These are phyloP conservation scores for Ceratocystis diversiconidia DNA, from an alignment of 2,329 filamentous ascomycete species.

Conservation along the genomic window DNA sequence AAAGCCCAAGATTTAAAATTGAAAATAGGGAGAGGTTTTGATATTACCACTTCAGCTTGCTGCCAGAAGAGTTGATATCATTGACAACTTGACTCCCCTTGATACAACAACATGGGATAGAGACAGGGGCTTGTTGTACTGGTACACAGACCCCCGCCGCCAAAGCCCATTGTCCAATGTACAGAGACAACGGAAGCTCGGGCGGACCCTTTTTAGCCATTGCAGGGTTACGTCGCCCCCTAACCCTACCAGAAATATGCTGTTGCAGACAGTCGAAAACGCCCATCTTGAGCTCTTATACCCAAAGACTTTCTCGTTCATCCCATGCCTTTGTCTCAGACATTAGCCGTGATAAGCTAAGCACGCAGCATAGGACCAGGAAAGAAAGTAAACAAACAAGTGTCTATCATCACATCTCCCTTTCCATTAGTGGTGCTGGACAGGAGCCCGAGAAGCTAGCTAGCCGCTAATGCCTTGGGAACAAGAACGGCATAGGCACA, in stretches of 20 bases:
- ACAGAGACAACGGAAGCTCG: not conserved
- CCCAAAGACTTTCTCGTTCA: not conserved
- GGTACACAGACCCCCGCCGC: not conserved
- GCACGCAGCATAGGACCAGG: not conserved
- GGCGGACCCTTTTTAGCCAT: too few relatives aligned
- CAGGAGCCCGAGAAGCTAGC: too few relatives aligned
- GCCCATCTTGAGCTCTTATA: too few relatives aligned
- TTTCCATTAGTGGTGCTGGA: not conserved
- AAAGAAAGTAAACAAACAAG: not conserved
- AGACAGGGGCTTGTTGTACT: not conserved
- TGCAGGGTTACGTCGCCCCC: not conserved
- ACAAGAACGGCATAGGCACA: too few relatives aligned
- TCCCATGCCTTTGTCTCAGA: not conserved
- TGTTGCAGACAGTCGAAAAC: too few relatives aligned
- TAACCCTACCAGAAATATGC: not conserved
- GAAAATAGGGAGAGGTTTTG: not conserved
- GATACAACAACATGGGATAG: not conserved
- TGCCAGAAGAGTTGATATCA: not conserved
- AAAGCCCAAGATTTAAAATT: not conserved
- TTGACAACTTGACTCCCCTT: not conserved
- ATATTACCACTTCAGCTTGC: not conserved
- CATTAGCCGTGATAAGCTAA: not conserved
- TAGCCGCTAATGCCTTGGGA: too few relatives aligned
- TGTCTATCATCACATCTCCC: not conserved
- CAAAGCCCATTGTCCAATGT: not conserved